Base-by-base conservation (phyloP, 1,139 yeast species). In the Geotrichum australiense region DNA sequence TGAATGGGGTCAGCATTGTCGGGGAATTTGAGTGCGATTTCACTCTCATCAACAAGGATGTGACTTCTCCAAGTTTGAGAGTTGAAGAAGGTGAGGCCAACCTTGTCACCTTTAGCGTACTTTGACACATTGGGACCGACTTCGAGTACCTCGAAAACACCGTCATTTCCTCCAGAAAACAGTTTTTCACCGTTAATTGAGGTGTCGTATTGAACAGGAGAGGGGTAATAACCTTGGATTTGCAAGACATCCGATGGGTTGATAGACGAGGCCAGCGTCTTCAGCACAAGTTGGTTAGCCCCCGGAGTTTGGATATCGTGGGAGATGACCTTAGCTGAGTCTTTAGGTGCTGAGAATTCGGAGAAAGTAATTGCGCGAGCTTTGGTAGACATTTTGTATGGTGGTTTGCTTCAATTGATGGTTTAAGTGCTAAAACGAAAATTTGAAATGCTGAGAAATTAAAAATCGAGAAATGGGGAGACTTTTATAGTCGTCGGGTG, bases 41-140 rank as follows among this genome's bases (percentile, higher is more conserved):
- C 11, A 12, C 22, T 27, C 12, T 19, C 23, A 18, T 39, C 25
- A 11, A 58, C 63, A 2, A 68, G 59, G 6, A 84, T 82, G 56
- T 82, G 91, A 2, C 94, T 77, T 51, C 96, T 74, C 99, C 99
- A 91, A 2, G 98, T 91, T 28, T 98, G 98, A 50, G 80, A 80
- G 56, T 84, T 81, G 14, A 86, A 80, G 27, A 68, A 65, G n/a
- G 75, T 59, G n/a, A 97, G 96, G 37, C 89, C 74, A 24, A 82
- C 87, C 93, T 95, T 86, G 59, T 91, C 97, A 34, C 96, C 97
- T 3, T 68, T 65, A 42, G 69, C 53, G 41, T 86, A 68, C 1
- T 57, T 59, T 10, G 57, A 51, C 16, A 65, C 66, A 10, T 58
- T 51, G 24, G 58, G 48, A n/a, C 96, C 96, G 15, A 76, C 76